Percentiles rank a stretch among this genome's conserved stretches.
Evolutionary conservation across 2,329 filamentous ascomycete species (phyloP).

Genomic region (Fusarium udum): DNA sequence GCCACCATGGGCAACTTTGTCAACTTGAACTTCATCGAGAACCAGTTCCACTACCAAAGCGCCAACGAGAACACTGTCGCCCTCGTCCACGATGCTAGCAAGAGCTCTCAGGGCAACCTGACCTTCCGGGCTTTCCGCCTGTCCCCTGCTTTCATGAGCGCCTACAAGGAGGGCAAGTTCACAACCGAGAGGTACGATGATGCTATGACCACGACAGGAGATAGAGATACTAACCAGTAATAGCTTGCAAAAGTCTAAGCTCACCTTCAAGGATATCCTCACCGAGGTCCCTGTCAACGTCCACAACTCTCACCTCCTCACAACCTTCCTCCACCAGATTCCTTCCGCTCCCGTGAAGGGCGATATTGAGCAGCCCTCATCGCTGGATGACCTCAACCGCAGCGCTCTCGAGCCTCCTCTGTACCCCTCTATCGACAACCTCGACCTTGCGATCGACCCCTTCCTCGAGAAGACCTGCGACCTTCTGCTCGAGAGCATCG

Average conservation of each 20-base stretch:
- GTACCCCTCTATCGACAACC: conserved; percentile 86
- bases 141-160: conserved; percentile 85
- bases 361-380: conserved; percentile 79
- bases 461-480: conserved; percentile 99
- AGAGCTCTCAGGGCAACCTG: conserved; percentile 90
- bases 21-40: conserved; percentile 95
- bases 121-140: conserved; percentile 92
- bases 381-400: conserved; percentile 79
- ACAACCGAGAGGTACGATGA: conserved; percentile 85
- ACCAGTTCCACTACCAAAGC: conserved; percentile 97
- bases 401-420: conserved; percentile 72
- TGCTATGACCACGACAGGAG: neutral
- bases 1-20: conserved; percentile 99
- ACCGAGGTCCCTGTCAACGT: conserved; percentile 88
- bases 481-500: conserved; percentile 93
- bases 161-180: conserved; percentile 98
- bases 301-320: conserved; percentile 98
- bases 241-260: conserved; percentile 92
- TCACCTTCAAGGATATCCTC: conserved; percentile 93
- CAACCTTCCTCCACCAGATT: conserved; percentile 92
- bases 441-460: conserved; percentile 94
- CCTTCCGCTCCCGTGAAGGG: conserved; percentile 70
- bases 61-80: conserved; percentile 90
- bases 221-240: conserved; percentile 20
- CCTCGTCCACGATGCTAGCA: conserved; percentile 93